phyloP scores from a whole-genome alignment of 805 yeast genomes.

The Ogataea polymorpha region DNA sequence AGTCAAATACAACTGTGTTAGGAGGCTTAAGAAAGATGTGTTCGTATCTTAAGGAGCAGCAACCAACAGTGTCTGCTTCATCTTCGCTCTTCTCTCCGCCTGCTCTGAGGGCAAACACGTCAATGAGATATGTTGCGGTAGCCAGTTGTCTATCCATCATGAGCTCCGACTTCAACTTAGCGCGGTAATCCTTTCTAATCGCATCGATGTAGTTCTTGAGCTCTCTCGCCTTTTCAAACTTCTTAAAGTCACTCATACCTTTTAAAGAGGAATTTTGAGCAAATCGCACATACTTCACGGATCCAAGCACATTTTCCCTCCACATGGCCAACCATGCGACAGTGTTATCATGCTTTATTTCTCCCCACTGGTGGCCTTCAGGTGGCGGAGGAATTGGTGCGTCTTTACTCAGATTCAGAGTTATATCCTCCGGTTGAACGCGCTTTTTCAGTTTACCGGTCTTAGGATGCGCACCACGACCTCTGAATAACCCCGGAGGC shows the following conservation, averaged over 20 bases:
- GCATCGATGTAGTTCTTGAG: constrained; percentile 66
- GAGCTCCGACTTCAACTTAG: constrained; percentile 63
- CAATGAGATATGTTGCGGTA: constrained; percentile 89
- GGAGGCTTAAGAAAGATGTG: constrained; percentile 87
- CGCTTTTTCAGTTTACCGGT: constrained; percentile 89
- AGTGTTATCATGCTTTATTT: constrained; percentile 78
- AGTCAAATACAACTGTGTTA: constrained; percentile 80
- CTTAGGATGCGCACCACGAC: constrained; percentile 96
- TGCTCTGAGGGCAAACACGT: constrained; percentile 91
- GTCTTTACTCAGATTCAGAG: constrained; percentile 73
- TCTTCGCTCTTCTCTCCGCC: constrained; percentile 98
- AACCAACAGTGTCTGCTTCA: constrained; percentile 97
- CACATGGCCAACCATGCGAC: constrained; percentile 97
- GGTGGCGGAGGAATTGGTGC: constrained; percentile 81
- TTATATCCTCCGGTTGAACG: constrained; percentile 85
- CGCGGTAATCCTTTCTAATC: constrained; percentile 73
- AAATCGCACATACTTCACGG: constrained; percentile 83
- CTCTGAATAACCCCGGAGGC: constrained; percentile 95
- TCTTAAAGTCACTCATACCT: constrained; percentile 86
- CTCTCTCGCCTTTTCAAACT: constrained; percentile 91
- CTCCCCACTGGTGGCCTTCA: constrained; percentile 87
- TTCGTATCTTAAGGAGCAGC: constrained; percentile 90
- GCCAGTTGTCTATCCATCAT: constrained; percentile 92
- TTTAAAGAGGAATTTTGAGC: constrained; percentile 89
- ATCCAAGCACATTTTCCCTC: constrained; percentile 86